Percentiles rank a stretch among this genome's conserved stretches.
phyloP scores from a whole-genome alignment of 1,139 yeast species.

The Lodderomyces jiufengensis region DNA sequence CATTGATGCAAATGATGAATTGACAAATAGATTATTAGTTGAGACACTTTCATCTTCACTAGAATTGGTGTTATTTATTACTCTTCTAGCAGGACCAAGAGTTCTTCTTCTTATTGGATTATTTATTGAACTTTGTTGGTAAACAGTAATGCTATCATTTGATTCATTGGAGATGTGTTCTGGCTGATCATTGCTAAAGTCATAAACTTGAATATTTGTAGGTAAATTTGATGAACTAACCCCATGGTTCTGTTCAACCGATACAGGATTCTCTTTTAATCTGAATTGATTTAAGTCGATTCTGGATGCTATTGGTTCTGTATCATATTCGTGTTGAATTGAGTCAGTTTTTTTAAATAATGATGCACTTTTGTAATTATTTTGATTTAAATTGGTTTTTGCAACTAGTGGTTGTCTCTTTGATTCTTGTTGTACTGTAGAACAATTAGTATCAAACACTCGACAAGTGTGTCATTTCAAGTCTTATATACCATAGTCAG shows the following conservation, averaged over 20 bases:
- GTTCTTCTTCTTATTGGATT: too few species aligned
- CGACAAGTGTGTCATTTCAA: background rate
- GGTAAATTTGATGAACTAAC: too few species aligned
- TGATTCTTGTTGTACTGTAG: background rate
- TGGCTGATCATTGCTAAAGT: background rate
- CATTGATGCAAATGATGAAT: background rate
- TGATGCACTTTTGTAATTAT: too few species aligned
- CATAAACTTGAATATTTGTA: background rate
- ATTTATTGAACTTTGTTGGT: too few species aligned
- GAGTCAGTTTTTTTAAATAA: background rate
- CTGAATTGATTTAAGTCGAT: background rate
- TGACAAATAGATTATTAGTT: background rate
- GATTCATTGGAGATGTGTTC: too few species aligned
- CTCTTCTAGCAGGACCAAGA: too few species aligned
- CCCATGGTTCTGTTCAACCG: too few species aligned
- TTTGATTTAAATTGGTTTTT: conserved; percentile 5
- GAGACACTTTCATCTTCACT: too few species aligned
- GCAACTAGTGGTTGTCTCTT: conserved; percentile 4
- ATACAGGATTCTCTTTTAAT: too few species aligned
- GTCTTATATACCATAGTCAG: conserved; percentile 11
- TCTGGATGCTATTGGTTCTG: background rate
- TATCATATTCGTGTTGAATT: background rate
- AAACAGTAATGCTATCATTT: too few species aligned
- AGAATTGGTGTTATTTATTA: too few species aligned
- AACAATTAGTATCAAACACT: conserved; percentile 1